Conservation (phyloP, 164 flowering plant species). For the Paratinospora sagittata region DNA sequence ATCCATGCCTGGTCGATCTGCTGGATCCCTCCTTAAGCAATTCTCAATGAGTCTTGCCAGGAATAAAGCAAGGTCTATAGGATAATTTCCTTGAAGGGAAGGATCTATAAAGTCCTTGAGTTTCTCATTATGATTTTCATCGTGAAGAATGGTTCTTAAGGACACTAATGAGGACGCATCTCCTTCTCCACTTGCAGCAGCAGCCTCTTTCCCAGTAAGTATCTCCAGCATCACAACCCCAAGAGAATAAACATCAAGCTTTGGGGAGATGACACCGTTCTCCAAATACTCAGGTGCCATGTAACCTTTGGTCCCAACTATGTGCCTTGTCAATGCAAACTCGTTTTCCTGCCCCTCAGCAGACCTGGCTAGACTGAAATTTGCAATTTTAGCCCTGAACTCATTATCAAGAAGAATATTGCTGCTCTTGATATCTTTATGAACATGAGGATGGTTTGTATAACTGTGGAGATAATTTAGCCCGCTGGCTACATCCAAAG, state of each 20-base stretch:
- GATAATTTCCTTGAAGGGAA: constrained; percentile 37
- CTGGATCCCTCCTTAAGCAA: constrained; percentile 44
- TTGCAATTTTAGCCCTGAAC: constrained; percentile 70
- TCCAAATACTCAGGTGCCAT: constrained; percentile 85
- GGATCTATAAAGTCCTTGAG: constrained; percentile 49
- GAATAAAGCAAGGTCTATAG: constrained; percentile 37
- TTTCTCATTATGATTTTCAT: constrained; percentile 25
- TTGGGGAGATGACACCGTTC: constrained; percentile 62
- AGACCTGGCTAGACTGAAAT: constrained; percentile 48
- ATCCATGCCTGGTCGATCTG: constrained; percentile 45
- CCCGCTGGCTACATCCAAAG: constrained; percentile 62
- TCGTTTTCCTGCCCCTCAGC: constrained; percentile 38
- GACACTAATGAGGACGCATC: constrained; percentile 26
- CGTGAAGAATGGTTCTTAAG: constrained; percentile 19
- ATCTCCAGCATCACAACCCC: constrained; percentile 69
- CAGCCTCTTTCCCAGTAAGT: constrained; percentile 55
- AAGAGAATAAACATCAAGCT: constrained; percentile 76
- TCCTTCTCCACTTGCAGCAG: constrained; percentile 22
- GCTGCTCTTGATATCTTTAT: constrained; percentile 59
- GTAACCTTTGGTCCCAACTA: constrained; percentile 68
- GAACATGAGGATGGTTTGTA: constrained; percentile 61
- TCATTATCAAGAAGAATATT: constrained; percentile 55
- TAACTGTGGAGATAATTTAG: constrained; percentile 72
- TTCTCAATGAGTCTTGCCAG: constrained; percentile 34
- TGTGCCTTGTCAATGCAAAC: constrained; percentile 43